Evolutionary conservation across 2,329 filamentous ascomycete genomes (phyloP).

Genomic region (Arthrinium puccinioides): DNA sequence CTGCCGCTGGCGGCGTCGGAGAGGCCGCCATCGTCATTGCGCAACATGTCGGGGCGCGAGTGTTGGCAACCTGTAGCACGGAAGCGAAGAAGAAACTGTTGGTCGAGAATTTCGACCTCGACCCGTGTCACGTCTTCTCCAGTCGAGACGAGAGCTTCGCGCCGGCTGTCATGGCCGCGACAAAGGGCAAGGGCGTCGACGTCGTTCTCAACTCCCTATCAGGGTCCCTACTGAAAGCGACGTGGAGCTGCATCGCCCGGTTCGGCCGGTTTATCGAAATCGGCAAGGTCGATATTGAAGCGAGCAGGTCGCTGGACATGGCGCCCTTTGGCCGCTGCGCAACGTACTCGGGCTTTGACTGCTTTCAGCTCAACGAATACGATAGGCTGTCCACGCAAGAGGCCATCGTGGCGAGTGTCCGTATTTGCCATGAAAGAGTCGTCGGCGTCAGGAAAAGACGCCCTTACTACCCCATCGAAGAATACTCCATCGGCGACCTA

Average conservation of each 20-base stretch:
- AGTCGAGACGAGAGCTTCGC: slow-evolving; percentile 2
- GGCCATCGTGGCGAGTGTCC: not conserved
- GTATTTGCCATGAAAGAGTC: slow-evolving; percentile 15
- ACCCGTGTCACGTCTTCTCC: slow-evolving; percentile 7
- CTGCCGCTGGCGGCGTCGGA: slow-evolving; percentile 25
- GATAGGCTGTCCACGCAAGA: not conserved
- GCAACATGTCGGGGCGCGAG: slow-evolving; percentile 19
- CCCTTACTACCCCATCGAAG: slow-evolving; percentile 14
- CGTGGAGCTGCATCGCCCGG: slow-evolving; percentile 19
- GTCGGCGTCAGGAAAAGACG: too few relatives aligned
- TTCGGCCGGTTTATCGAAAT: slow-evolving; percentile 23
- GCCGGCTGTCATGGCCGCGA: not conserved
- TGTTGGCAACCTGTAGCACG: slow-evolving; percentile 22
- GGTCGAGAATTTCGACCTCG: slow-evolving; percentile 15
- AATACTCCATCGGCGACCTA: slow-evolving; percentile 14
- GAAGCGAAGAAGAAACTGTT: slow-evolving; percentile 13
- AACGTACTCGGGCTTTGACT: not conserved
- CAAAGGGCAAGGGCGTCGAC: slow-evolving; percentile 1
- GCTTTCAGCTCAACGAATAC: not conserved
- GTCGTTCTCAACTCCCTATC: slow-evolving; percentile 15
- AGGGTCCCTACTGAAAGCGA: slow-evolving; percentile 19
- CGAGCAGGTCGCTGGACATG: too few relatives aligned
- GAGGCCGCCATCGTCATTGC: slow-evolving; percentile 24
- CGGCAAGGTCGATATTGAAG: slow-evolving; percentile 17
- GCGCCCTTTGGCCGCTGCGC: not conserved